Evolutionary conservation across 2,329 filamentous ascomycete species (phyloP), one percentile per base, ranked within the genome.

Genomic region (Epichloe hybrida): DNA sequence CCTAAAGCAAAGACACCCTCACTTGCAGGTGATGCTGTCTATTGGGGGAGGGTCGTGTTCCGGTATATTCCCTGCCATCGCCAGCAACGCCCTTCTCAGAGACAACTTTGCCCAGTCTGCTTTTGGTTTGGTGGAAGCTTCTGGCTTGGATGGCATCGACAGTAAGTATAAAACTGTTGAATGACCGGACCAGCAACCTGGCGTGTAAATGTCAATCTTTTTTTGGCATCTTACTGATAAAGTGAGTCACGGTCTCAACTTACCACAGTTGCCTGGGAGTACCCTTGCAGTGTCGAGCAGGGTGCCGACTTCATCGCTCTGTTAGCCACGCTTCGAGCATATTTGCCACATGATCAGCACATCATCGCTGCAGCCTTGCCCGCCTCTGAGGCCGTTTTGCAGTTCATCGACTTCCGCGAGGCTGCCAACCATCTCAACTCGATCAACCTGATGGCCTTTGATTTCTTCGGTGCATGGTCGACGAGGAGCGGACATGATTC

Each of bases 361-460:
- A 71, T 85, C 9, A 68, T 93, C 27, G 84, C 84, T 9, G 81
- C 85, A 38, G 83, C 84, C 36, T 74, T 93, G 5, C 85, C 87
- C 3, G 84, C 83, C 11, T 78, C 74, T 40, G 74, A 78, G 62
- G 77, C 79, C 67, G 74, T 82, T 0, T 69, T 93, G 50, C 77
- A 80, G 58, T 74, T 84, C 60, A 85, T 91, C 62, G 78, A 89
- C 61, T 69, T 91, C 11, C 69, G 66, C 21, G 69, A 72, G 51
- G 78, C 82, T 11, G 75, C 82, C 47, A 69, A 77, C 44, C 81
- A 86, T 57, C 72, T 93, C 37, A 85, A 91, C 64, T 75, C 83
- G 55, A 69, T 93, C 63, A 91, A 91, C 63, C 69, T 93, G 37
- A 88, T 85, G 77, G 79, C 86, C 1, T 93, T 89, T 65, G 86